A percentile compares a stretch with the other conserved stretches of the same genome.
These are phyloP conservation scores for Ustilago crameri DNA, from an alignment of 1,284 basidiomycete species.

Conservation along the genomic window DNA sequence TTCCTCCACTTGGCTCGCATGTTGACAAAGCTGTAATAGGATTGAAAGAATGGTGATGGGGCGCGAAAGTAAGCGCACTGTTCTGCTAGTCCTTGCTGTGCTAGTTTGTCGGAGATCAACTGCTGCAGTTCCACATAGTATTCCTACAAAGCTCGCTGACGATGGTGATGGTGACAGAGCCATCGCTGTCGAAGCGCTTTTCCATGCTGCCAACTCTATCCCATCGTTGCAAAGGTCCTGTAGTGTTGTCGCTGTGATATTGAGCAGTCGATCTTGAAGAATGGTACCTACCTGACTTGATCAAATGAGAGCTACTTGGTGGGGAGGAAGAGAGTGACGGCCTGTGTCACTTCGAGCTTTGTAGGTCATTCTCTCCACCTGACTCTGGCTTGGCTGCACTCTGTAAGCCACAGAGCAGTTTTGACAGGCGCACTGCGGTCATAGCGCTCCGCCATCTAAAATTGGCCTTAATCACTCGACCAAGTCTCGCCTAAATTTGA, in stretches of 20 bases:
- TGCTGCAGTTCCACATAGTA: conserved; percentile 7
- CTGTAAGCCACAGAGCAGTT: not conserved
- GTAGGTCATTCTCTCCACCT: conserved; percentile 43
- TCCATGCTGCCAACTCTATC: not conserved
- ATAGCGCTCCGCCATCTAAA: conserved; percentile 5
- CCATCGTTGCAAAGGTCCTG: conserved; percentile 12
- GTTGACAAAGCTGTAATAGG: conserved; percentile 49
- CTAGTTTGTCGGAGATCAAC: conserved; percentile 1
- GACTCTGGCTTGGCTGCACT: not conserved
- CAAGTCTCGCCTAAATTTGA: conserved; percentile 2
- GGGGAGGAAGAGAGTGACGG: conserved; percentile 35
- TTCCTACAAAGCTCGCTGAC: not conserved
- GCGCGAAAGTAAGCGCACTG: conserved; percentile 27
- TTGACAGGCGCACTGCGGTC: conserved; percentile 28
- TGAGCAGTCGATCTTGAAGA: conserved; percentile 12
- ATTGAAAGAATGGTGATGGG: not conserved
- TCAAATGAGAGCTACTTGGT: conserved; percentile 57
- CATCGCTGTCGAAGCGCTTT: not conserved
- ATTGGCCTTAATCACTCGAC: conserved; percentile 13
- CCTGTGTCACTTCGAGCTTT: conserved; percentile 24
- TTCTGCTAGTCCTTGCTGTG: conserved; percentile 1
- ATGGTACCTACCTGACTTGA: conserved; percentile 47
- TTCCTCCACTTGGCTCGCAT: conserved; percentile 67
- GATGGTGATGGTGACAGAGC: conserved; percentile 13
- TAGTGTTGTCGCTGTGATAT: conserved; percentile 9